Evolutionary conservation across 192 early-diverging fungal species (phyloP).

Genomic region (Mycoemilia scoparia): DNA sequence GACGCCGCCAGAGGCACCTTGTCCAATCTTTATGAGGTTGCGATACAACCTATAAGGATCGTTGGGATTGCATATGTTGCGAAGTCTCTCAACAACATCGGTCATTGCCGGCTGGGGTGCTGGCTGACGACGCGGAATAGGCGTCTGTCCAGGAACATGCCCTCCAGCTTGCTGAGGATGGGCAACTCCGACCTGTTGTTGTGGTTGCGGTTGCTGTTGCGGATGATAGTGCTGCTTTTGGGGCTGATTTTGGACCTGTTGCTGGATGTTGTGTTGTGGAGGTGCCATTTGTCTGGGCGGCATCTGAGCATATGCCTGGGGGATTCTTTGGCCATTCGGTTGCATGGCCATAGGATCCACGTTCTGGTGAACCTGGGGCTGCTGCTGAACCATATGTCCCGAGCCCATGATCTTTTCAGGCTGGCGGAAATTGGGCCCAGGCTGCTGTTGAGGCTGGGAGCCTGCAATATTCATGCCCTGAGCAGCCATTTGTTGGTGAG

Average conservation of each 20-base stretch:
- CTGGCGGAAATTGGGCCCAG: no score
- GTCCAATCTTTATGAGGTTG: constrained; percentile 79
- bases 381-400: no score
- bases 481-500: no score
- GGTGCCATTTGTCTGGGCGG: constrained; percentile 8
- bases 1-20: constrained; percentile 91
- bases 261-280: constrained; percentile 18
- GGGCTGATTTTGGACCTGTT: constrained; percentile 3
- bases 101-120: constrained; percentile 38
- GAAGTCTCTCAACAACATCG: constrained; percentile 68
- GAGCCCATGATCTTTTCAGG: no score
- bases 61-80: constrained; percentile 66
- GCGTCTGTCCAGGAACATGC: constrained; percentile 9
- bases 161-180: constrained; percentile 1
- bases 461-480: no score
- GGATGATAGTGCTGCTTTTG: constrained; percentile 1
- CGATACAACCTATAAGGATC: constrained; percentile 76
- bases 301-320: no score
- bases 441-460: no score
- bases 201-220: constrained; percentile 7
- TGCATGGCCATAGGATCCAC: no score
- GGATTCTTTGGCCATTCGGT: no score
- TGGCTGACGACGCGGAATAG: constrained; percentile 31
- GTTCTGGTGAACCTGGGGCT: no score
- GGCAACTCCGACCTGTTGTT: constrained; percentile 6